Evolutionary conservation across 352 stramenopile genomes (phyloP).

Genomic region (Globisporangium echinulatum): DNA sequence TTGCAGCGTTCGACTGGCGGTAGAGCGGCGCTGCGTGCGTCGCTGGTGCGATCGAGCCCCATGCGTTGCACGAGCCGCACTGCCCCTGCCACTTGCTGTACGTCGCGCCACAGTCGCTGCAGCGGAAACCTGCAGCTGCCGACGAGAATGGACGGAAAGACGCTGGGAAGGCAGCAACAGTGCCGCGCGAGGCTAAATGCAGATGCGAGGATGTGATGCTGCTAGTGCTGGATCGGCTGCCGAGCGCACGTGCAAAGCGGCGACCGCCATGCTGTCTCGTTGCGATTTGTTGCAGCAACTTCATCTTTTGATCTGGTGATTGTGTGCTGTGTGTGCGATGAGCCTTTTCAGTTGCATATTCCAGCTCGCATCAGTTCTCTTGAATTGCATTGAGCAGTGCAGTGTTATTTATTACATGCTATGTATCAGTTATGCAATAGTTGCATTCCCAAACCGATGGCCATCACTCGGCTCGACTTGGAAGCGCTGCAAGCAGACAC

Average conservation of each 20-base stretch:
- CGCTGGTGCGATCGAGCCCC: slow-evolving; percentile 83
- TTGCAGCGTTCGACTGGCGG: slow-evolving; percentile 48
- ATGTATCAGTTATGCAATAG: neutral
- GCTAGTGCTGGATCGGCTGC: too few relatives aligned
- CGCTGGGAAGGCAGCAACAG: too few relatives aligned
- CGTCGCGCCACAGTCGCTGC: slow-evolving; percentile 46
- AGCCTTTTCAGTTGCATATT: too few relatives aligned
- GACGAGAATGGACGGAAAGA: slow-evolving; percentile 15
- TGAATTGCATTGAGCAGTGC: too few relatives aligned
- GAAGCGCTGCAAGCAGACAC: too few relatives aligned
- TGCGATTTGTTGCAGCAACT: neutral
- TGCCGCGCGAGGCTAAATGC: too few relatives aligned
- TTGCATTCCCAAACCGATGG: slow-evolving; percentile 1
- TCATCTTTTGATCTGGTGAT: neutral
- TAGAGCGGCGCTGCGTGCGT: slow-evolving; percentile 30
- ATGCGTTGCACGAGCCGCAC: slow-evolving; percentile 84
- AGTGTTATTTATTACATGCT: neutral
- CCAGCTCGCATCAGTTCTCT: too few relatives aligned
- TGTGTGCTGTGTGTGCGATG: too few relatives aligned
- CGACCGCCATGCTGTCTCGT: neutral
- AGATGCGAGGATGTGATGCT: too few relatives aligned
- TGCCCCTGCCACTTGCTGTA: slow-evolving; percentile 85
- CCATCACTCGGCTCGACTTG: slow-evolving; percentile 2
- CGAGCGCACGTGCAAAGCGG: neutral
- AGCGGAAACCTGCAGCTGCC: slow-evolving; percentile 28